Evolutionary conservation across 1,139 yeast genomes (phyloP).

Genomic region (Candida pseudoviswanathii): DNA sequence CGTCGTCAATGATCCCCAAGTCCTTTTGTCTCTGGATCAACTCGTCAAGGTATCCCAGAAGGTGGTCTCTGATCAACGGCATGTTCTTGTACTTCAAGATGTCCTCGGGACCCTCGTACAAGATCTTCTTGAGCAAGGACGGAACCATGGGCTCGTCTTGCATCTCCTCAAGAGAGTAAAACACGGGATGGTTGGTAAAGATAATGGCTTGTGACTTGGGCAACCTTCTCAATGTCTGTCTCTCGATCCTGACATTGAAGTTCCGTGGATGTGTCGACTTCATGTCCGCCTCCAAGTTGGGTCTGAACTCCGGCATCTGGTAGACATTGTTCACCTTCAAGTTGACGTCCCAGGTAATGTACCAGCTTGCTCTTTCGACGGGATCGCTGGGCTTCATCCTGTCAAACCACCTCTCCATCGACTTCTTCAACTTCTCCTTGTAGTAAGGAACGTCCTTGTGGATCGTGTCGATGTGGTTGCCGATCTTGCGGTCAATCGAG

Average conservation of each 20-base stretch:
- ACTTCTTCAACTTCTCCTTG: slow-evolving; percentile 60
- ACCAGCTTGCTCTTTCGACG: slow-evolving; percentile 79
- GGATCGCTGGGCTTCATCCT: slow-evolving; percentile 59
- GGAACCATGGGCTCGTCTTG: slow-evolving; percentile 76
- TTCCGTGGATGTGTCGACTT: slow-evolving; percentile 41
- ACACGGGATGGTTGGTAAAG: slow-evolving; percentile 69
- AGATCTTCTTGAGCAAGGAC: slow-evolving; percentile 60
- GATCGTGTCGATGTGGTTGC: slow-evolving; percentile 61
- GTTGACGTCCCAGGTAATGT: slow-evolving; percentile 71
- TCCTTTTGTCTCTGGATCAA: slow-evolving; percentile 60
- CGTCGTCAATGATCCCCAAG: slow-evolving; percentile 53
- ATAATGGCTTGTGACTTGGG: slow-evolving; percentile 52
- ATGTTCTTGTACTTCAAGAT: slow-evolving; percentile 67
- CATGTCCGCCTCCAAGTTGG: slow-evolving; percentile 32
- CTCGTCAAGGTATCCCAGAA: slow-evolving; percentile 56
- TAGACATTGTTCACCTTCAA: slow-evolving; percentile 57
- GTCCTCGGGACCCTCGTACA: slow-evolving; percentile 66
- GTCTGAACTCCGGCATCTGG: slow-evolving; percentile 41
- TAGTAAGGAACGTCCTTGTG: slow-evolving; percentile 77
- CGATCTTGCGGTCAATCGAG: slow-evolving; percentile 60
- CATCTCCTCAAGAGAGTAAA: slow-evolving; percentile 73
- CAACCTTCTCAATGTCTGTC: slow-evolving; percentile 53
- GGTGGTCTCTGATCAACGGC: slow-evolving; percentile 57
- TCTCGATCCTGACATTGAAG: slow-evolving; percentile 61
- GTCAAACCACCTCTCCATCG: slow-evolving; percentile 77